Base-by-base conservation (phyloP, 352 stramenopile genomes). In the Pythium vanterpoolii region DNA sequence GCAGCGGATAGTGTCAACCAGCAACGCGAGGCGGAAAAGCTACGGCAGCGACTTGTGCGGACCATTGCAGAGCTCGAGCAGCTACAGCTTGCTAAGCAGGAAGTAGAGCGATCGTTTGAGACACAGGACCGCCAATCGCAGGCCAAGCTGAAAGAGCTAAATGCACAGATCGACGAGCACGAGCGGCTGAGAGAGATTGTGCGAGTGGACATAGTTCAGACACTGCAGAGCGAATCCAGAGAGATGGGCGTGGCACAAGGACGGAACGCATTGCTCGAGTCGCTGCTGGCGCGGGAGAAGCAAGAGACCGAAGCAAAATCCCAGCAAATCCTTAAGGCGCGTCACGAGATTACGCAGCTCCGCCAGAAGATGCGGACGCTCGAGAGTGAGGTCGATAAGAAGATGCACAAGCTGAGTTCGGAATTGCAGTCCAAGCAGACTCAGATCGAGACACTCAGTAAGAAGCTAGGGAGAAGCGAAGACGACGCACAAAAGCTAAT, bases 161-260 rank as follows among this genome's bases (percentile, higher is more conserved):
- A 71, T 21, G 49, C 34, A 4, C 63, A 76, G 16, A 26, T 89
- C 28, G 70, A 71, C 2, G 67, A 77, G 19, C 76, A 72, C 9
- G 75, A 88, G 50, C 76, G 77, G 10, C 54, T 75, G 21, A 81
- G 75, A 43, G 81, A 89, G 30, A 28, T 62, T 0, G 64, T 89
- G 45, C 76, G 78, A 1, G 51, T 74, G 14, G 79, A 87, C 34
- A 65, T 91, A 8, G 50, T 86, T 23, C 70, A 83, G 38, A 73
- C 67, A 11, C 63, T 89, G 9, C 79, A 89, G 43, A 64, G 83
- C 28, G 79, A 89, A 42, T 72, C 76, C 33, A 80, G 82, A 52
- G 66, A 81, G n/a, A 76, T 89, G 66, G 82, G 82, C 26, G 45
- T 83, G 23, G 76, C 75, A 5, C 76, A 89, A 48, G 82, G 82